Evolutionary conservation across 176 grass and related monocot genomes (phyloP), one percentile per base, ranked within the genome.

Genomic region (Phragmites australis): DNA sequence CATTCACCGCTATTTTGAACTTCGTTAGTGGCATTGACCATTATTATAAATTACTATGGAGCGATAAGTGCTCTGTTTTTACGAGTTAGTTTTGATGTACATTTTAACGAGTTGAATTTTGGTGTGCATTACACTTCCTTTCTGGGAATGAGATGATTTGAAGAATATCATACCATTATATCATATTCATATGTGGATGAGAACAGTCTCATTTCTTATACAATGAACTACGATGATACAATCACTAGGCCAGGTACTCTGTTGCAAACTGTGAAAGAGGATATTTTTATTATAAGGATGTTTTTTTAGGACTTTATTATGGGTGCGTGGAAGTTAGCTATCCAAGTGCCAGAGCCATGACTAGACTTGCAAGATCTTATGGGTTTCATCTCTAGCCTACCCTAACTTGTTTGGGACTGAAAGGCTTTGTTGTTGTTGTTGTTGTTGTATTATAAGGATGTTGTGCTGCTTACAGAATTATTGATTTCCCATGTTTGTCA

Each of bases 161-260:
- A 16, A 74, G 3, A 55, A 25, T 56, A 56, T 25, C 53, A 13
- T 46, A 48, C 47, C 3, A 41, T 6, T 69, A 21, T 45, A 31
- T 45, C 8, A 56, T 57, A 15, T 48, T 45, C 39, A 72, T 74
- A 9, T 39, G 6, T 0, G 9, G 5, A 47, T 17, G 8, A 39
- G 37, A 30, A 57, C 34, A 83, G 10, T 69, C 27, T 48, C 41
- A 69, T 47, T 45, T 69, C 4, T 60, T 72, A 49, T 57, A 71
- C n/a, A 58, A 21, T 34, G 1, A 34, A 49, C 14, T 44, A n/a
- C 18, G 1, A 37, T 39, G 3, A 19, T 53, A 37, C 27, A 27
- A 34, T 21, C 31, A 18, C 9, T 31, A 47, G 40, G 57, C 6
- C 5, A 19, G 72, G 50, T 54, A 34, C 22, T 13, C 3, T 75